A percentile compares a stretch with the other conserved stretches of the same genome.
These are phyloP conservation scores for Populus davidiana DNA, from an alignment of 345 rosid genomes.

Conservation along the genomic window DNA sequence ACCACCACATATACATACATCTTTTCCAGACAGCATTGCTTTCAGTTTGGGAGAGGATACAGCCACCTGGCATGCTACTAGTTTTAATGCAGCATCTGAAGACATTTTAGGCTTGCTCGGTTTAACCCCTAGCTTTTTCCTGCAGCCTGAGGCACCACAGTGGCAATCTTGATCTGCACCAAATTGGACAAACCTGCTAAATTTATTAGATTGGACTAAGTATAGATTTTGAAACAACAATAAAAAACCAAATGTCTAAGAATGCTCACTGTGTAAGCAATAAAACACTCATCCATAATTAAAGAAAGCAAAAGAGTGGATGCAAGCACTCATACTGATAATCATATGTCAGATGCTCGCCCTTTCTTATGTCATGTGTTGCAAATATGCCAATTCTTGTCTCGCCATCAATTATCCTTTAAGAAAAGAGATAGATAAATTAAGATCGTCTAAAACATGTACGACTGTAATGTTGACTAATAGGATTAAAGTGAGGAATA, in stretches of 20 bases:
- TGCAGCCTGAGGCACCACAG: conserved; percentile 73
- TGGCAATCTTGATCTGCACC: conserved; percentile 97
- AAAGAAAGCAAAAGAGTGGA: conserved; percentile 14
- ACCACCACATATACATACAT: conserved; percentile 32
- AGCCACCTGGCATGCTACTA: conserved; percentile 64
- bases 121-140: conserved; percentile 76
- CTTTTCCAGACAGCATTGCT: conserved; percentile 40
- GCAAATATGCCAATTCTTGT: conserved; percentile 95
- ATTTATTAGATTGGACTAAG: conserved; percentile 42
- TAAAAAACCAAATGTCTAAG: neutral
- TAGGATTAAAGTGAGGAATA: conserved; percentile 12
- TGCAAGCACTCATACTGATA: conserved; percentile 65
- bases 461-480: conserved; percentile 6
- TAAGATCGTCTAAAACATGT: conserved; percentile 8
- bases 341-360: conserved; percentile 92
- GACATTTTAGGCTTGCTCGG: conserved; percentile 59
- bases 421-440: neutral
- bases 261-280: neutral
- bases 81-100: conserved; percentile 58
- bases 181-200: conserved; percentile 95
- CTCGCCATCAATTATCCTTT: conserved; percentile 95
- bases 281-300: neutral
- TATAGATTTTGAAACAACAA: neutral
- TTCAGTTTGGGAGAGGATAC: conserved; percentile 55
- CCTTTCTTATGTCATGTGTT: conserved; percentile 61